These are phyloP conservation scores for Wickerhamomyces kurtzmanii DNA, from an alignment of 805 yeast species.

Conservation along the genomic window DNA sequence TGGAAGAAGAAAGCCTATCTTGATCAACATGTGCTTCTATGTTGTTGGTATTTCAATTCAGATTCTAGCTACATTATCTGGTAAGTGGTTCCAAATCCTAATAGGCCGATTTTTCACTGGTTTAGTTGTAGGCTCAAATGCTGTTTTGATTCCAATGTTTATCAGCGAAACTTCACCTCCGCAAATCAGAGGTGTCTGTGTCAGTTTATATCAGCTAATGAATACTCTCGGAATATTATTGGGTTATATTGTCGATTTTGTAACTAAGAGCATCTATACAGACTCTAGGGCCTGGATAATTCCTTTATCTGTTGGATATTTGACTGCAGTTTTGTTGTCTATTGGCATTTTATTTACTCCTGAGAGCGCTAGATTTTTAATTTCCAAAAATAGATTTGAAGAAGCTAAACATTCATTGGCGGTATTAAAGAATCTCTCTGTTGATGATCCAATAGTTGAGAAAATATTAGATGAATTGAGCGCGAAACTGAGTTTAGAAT, in stretches of 20 bases:
- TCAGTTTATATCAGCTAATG: constrained; percentile 53
- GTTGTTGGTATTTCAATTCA: constrained; percentile 52
- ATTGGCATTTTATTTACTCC: constrained; percentile 59
- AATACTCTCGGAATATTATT: constrained; percentile 57
- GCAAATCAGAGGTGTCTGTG: constrained; percentile 56
- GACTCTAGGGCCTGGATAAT: constrained; percentile 52
- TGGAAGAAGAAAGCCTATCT: constrained; percentile 54
- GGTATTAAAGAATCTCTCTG: constrained; percentile 36
- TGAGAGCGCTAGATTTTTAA: constrained; percentile 56
- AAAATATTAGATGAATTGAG: constrained; percentile 2
- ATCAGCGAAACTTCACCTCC: constrained; percentile 62
- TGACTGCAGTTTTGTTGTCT: constrained; percentile 34
- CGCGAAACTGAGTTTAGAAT: constrained; percentile 5
- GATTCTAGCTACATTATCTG: constrained; percentile 31
- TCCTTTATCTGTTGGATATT: constrained; percentile 44
- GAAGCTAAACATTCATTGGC: constrained; percentile 47
- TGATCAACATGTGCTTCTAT: constrained; percentile 43
- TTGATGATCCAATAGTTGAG: constrained; percentile 34
- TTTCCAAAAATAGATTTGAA: constrained; percentile 35
- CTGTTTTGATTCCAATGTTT: constrained; percentile 67
- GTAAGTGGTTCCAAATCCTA: constrained; percentile 52
- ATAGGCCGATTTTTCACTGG: constrained; percentile 66
- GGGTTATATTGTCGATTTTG: constrained; percentile 56
- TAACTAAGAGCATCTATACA: constrained; percentile 26
- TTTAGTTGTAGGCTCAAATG: constrained; percentile 61